phyloP scores from a whole-genome alignment of 2,329 filamentous ascomycete genomes.

The Trichoderma hamatum region DNA sequence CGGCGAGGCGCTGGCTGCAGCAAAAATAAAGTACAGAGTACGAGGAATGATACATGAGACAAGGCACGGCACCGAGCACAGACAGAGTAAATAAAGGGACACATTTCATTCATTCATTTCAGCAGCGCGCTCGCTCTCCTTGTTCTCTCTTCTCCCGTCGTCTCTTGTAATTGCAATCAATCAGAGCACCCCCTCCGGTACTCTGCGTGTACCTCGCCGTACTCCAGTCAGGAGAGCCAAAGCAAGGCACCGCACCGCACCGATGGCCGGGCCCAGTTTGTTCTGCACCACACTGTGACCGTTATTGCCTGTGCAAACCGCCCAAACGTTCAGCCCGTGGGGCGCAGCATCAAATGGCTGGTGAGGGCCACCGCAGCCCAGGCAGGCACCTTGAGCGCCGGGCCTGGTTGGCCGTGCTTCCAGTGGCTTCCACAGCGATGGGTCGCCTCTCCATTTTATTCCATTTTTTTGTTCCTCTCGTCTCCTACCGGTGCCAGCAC shows the following conservation, averaged over 20 bases:
- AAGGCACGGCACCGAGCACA: neutral
- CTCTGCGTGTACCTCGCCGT: constrained; percentile 11
- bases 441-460: constrained; percentile 17
- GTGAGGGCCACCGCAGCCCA: constrained; percentile 11
- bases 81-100: neutral
- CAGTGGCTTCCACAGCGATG: constrained; percentile 31
- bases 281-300: neutral
- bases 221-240: constrained; percentile 12
- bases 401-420: constrained; percentile 24
- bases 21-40: neutral
- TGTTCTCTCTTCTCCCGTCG: neutral
- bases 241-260: neutral
- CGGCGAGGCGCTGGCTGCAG: neutral
- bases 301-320: neutral
- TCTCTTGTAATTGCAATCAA: neutral
- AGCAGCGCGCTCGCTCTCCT: neutral
- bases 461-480: neutral
- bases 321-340: constrained; percentile 24
- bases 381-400: neutral
- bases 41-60: neutral
- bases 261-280: neutral
- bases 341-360: constrained; percentile 25
- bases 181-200: constrained; percentile 14
- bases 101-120: neutral
- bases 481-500: neutral